Percentiles rank a stretch among this genome's conserved stretches.
Conservation (phyloP, 352 stramenopile species). For the Pythium oligandrum region DNA sequence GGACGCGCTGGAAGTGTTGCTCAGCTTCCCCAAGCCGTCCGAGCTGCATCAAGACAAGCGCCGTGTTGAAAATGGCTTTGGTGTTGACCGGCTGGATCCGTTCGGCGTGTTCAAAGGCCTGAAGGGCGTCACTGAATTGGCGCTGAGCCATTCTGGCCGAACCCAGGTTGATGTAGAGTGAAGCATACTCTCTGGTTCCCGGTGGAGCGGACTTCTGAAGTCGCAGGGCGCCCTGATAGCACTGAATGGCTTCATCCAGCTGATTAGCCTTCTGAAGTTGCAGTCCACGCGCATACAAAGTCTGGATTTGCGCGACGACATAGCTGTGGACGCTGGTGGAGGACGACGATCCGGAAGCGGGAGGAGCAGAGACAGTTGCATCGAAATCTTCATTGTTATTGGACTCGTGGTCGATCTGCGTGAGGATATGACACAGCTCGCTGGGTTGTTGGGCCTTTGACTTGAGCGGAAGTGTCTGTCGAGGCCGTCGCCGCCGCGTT, state of each 20-base stretch:
- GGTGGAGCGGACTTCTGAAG: conserved; percentile 18
- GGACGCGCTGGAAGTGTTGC: conserved; percentile 22
- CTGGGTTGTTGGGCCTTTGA: not conserved
- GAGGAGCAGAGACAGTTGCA: not conserved
- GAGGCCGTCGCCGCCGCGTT: not conserved
- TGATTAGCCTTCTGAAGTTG: conserved; percentile 47
- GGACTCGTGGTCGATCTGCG: not conserved
- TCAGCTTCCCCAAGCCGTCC: conserved; percentile 18
- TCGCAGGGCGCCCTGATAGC: conserved; percentile 45
- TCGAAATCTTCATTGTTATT: not conserved
- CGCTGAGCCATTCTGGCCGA: conserved; percentile 43
- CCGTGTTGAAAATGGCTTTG: conserved; percentile 60
- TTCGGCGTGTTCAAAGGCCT: conserved; percentile 32
- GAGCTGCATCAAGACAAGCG: conserved; percentile 44
- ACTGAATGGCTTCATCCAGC: conserved; percentile 35
- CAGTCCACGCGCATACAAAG: conserved; percentile 58
- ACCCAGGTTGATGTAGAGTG: conserved; percentile 64
- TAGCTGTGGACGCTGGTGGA: conserved; percentile 27
- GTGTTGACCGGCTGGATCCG: conserved; percentile 46
- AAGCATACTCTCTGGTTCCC: conserved; percentile 41
- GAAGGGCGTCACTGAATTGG: conserved; percentile 29
- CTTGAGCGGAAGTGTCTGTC: not conserved
- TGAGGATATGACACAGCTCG: conserved; percentile 1
- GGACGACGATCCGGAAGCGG: not conserved
- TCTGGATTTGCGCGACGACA: conserved; percentile 26